phyloP scores from a whole-genome alignment of 2,329 filamentous ascomycete species.

The Herpotrichia juniperi region DNA sequence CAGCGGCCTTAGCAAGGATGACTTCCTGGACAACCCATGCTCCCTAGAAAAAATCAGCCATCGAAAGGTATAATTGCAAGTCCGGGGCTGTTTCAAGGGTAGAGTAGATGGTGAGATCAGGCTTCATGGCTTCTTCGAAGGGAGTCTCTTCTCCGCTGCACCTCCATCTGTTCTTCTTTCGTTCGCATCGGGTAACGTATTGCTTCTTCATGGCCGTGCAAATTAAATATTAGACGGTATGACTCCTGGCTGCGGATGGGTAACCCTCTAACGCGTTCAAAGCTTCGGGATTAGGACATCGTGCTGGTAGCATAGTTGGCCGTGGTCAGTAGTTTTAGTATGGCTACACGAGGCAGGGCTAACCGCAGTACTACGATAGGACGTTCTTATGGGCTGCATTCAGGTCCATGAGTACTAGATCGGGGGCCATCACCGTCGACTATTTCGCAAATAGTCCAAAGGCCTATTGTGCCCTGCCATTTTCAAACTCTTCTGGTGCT shows the following conservation, averaged over 20 bases:
- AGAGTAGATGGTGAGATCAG: background rate
- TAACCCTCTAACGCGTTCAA: background rate
- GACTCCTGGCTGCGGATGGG: background rate
- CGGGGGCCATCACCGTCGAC: background rate
- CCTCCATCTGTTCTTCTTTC: background rate
- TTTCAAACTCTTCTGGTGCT: background rate
- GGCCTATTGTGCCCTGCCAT: constrained; percentile 4
- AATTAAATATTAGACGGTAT: background rate
- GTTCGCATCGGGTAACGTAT: background rate
- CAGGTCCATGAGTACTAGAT: too few relatives aligned
- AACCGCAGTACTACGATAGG: too few relatives aligned
- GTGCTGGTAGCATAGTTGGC: background rate
- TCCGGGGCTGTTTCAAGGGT: background rate
- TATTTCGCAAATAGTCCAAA: constrained; percentile 15
- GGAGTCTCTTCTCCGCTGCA: background rate
- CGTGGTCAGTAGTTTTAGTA: too few relatives aligned
- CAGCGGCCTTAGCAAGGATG: constrained; percentile 6
- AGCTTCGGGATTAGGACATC: background rate
- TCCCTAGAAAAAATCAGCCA: constrained; percentile 6
- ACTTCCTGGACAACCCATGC: constrained; percentile 8
- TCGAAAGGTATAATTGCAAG: constrained; percentile 2
- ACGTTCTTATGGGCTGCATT: too few relatives aligned
- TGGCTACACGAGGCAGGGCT: too few relatives aligned
- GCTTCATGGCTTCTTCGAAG: background rate
- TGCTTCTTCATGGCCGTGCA: background rate